These are phyloP conservation scores for Ogataea nakhonphanomensis DNA, from an alignment of 805 yeast genomes.

Conservation along the genomic window DNA sequence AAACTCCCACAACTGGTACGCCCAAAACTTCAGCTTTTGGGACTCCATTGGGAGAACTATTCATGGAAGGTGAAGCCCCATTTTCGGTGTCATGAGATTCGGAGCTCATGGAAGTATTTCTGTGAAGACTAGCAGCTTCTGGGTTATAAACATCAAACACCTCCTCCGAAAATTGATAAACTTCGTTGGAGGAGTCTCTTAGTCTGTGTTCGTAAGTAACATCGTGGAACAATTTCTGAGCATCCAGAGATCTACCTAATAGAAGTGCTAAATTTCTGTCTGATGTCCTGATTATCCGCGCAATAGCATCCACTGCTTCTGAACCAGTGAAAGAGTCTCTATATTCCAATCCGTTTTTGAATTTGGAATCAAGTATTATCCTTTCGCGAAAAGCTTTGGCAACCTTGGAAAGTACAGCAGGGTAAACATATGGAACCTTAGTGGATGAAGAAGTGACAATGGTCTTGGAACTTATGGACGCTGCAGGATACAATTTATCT, in stretches of 20 bases:
- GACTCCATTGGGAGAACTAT: slow-evolving; percentile 17
- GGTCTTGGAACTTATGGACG: slow-evolving; percentile 40
- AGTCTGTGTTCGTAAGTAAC: slow-evolving; percentile 92
- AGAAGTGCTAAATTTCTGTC: slow-evolving; percentile 88
- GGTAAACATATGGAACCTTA: slow-evolving; percentile 72
- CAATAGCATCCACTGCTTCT: slow-evolving; percentile 89
- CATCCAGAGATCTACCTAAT: slow-evolving; percentile 88
- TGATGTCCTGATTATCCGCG: slow-evolving; percentile 79
- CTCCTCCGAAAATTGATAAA: slow-evolving; percentile 74
- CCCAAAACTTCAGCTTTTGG: slow-evolving; percentile 4
- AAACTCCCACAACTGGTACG: slow-evolving; percentile 75
- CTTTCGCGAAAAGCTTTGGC: slow-evolving; percentile 73
- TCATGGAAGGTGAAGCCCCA: slow-evolving; percentile 14
- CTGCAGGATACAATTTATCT: slow-evolving; percentile 26
- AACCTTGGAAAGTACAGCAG: slow-evolving; percentile 83
- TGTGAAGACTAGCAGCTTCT: slow-evolving; percentile 16
- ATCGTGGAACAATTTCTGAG: slow-evolving; percentile 91
- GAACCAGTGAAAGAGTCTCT: slow-evolving; percentile 92
- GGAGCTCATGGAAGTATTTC: slow-evolving; percentile 28
- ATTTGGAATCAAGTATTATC: slow-evolving; percentile 68
- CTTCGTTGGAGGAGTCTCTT: slow-evolving; percentile 82
- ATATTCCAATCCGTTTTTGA: slow-evolving; percentile 87
- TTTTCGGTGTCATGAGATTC: slow-evolving; percentile 18
- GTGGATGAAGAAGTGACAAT: slow-evolving; percentile 43
- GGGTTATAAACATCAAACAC: slow-evolving; percentile 32